phyloP scores from a whole-genome alignment of 306 rosid genomes.

The Pterocarpus santalinus region DNA sequence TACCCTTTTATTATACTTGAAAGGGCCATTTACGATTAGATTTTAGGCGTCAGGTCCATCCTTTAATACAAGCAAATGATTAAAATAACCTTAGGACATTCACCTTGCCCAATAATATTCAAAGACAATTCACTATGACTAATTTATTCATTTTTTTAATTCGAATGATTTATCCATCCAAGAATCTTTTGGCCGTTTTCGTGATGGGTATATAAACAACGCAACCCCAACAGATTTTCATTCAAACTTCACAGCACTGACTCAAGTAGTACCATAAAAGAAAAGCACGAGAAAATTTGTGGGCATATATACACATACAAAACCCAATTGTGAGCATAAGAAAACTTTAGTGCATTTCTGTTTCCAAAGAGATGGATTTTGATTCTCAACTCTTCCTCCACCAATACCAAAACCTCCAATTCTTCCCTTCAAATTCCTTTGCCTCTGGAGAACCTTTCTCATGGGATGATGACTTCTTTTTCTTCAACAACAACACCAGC shows the following conservation, averaged over 20 bases:
- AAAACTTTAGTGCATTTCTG: no score
- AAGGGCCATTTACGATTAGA: background rate
- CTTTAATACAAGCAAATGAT: background rate
- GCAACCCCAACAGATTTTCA: background rate
- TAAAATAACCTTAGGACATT: constrained; percentile 43
- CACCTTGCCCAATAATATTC: constrained; percentile 47
- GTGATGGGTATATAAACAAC: constrained; percentile 38
- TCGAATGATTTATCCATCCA: background rate
- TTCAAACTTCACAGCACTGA: background rate
- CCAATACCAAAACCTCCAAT: constrained; percentile 33
- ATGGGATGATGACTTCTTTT: constrained; percentile 41
- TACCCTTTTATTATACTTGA: background rate
- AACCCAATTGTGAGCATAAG: no score
- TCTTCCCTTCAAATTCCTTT: constrained; percentile 35
- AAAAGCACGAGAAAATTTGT: background rate
- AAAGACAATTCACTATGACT: background rate
- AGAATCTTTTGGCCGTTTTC: background rate
- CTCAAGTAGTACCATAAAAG: background rate
- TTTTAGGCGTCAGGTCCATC: background rate
- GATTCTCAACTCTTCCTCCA: constrained; percentile 34
- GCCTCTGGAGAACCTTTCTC: constrained; percentile 8
- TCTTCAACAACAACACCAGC: constrained; percentile 1
- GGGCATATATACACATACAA: background rate
- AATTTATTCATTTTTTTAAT: constrained; percentile 18
- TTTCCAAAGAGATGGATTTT: constrained; percentile 43